These are phyloP conservation scores for Fusarium xylarioides DNA, from an alignment of 2,329 filamentous ascomycete genomes.

Conservation along the genomic window DNA sequence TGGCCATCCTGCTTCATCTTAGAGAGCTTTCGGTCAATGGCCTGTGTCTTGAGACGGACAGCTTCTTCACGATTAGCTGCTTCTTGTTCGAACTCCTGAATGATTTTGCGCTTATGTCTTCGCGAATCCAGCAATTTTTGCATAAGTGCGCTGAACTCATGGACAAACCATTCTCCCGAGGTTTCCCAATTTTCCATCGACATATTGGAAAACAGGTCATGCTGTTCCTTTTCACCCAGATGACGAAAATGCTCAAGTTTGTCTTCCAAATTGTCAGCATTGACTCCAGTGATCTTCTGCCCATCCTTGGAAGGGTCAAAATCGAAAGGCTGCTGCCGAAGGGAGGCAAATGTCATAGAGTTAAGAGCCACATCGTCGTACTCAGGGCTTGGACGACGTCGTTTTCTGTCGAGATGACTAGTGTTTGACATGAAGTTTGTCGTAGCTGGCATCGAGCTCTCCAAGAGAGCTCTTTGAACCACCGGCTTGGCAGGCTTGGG, in stretches of 20 bases:
- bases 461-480: slow-evolving; percentile 30
- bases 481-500: slow-evolving; percentile 35
- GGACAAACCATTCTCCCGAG: slow-evolving; percentile 68
- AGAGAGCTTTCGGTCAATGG: slow-evolving; percentile 63
- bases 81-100: slow-evolving; percentile 63
- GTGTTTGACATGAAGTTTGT: slow-evolving; percentile 1
- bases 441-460: slow-evolving; percentile 38
- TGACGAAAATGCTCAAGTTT: slow-evolving; percentile 61
- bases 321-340: slow-evolving; percentile 64
- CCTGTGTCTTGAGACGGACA: slow-evolving; percentile 61
- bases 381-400: slow-evolving; percentile 58
- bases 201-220: slow-evolving; percentile 62
- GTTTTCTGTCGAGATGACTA: slow-evolving; percentile 47
- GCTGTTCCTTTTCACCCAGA: slow-evolving; percentile 57
- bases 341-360: slow-evolving; percentile 61
- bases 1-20: slow-evolving; percentile 66
- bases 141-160: slow-evolving; percentile 62
- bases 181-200: slow-evolving; percentile 66
- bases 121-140: slow-evolving; percentile 58
- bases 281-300: slow-evolving; percentile 47
- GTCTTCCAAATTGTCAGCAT: slow-evolving; percentile 55
- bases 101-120: slow-evolving; percentile 58
- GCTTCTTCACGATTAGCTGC: slow-evolving; percentile 63
- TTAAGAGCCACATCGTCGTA: slow-evolving; percentile 67
- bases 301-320: slow-evolving; percentile 61